Evolutionary conservation across 495 filamentous ascomycete species (phyloP), one percentile per base, ranked within the genome.

Genomic region (Penicillium samsonianum): DNA sequence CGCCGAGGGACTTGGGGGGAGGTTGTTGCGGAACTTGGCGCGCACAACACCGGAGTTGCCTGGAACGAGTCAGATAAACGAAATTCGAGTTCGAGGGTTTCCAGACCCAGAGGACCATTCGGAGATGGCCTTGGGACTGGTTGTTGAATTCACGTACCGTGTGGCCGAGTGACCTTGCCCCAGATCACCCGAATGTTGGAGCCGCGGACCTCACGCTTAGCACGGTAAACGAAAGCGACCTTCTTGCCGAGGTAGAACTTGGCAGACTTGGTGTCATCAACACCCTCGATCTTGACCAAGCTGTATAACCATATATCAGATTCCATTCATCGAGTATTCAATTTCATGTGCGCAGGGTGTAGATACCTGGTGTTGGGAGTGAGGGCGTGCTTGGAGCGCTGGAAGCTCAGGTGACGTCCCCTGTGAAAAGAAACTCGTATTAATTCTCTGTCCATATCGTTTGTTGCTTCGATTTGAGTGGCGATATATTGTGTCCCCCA

Each of bases 151-250:
- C 48, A 73, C 84, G 67, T 87, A 93, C 90, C 94, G 78, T 98
- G 92, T 72, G 91, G 86, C 69, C 90, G 84, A 69, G 92, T 96
- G 70, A 98, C 85, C 84, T 96, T 98, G 78, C 95, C 95, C 94
- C 95, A 98, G 80, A 98, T 98, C 61, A 97, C 92, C 72, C 92
- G 82, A 77, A 98, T 92, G 85, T 98, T 96, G 74, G 91, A 91
- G 72, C 94, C 94, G 67, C 91, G 90, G 66, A 92, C 81, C 82
- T 96, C 91, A 78, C 84, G 88, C 80, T 89, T 86, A 59, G 87
- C 94, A 64, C 92, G 89, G 83, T 98, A 98, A 76, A 98, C 92
- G 76, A 91, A 98, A 67, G 93, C 93, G 72, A 96, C 84, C 79
- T 89, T 91, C 86, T 98, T 97, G 82, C 94, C 93, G 51, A 90